These are phyloP conservation scores for Articulospora tetracladia DNA, from an alignment of 495 filamentous ascomycete genomes.

Conservation along the genomic window DNA sequence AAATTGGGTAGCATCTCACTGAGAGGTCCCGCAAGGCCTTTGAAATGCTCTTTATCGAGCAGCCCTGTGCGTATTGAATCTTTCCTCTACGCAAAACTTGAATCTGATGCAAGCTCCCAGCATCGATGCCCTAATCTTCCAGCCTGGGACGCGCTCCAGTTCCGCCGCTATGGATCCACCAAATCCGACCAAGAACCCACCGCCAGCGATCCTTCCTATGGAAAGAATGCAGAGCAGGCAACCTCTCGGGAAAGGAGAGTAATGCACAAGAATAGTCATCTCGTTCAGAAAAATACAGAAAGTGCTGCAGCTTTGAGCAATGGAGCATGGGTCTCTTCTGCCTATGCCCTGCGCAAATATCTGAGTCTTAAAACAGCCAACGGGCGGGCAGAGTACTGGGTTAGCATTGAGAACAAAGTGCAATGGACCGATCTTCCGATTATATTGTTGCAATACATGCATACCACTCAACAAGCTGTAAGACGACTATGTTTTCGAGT, in stretches of 20 bases:
- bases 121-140: not conserved
- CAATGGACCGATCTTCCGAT: not conserved
- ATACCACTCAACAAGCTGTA: not conserved
- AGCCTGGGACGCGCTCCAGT: not conserved
- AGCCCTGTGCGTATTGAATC: not conserved
- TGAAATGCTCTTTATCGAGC: not conserved
- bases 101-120: not conserved
- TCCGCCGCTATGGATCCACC: not conserved
- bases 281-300: too few species aligned
- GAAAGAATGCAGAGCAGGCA: too few species aligned
- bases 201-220: too few species aligned
- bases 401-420: not conserved
- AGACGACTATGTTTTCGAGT: not conserved
- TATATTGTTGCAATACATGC: not conserved
- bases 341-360: not conserved
- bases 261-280: too few species aligned
- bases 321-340: not conserved
- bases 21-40: not conserved
- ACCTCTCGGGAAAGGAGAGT: too few species aligned
- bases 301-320: too few species aligned
- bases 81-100: not conserved
- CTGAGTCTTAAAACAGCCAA: not conserved
- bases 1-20: slow-evolving; percentile 15
- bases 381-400: not conserved
- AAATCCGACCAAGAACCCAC: not conserved